These are phyloP conservation scores for Bryum argenteum DNA, from an alignment of 225 moss, liverwort and hornwort species.

Conservation along the genomic window DNA sequence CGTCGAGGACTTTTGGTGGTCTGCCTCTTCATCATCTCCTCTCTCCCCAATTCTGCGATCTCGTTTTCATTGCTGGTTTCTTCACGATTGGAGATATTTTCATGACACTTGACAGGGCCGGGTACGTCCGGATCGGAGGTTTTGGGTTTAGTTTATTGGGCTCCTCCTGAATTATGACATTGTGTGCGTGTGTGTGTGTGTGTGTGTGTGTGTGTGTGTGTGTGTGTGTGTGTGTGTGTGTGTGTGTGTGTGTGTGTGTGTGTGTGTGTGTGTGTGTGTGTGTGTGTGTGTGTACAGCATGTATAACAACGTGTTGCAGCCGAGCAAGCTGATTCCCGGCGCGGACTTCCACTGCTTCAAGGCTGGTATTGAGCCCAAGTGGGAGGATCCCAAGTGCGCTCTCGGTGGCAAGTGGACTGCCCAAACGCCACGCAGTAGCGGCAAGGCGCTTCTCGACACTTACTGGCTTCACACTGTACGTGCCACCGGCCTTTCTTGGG, in stretches of 20 bases:
- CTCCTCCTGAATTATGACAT: not conserved
- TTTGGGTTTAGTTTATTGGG: not conserved
- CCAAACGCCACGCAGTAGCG: conserved; percentile 47
- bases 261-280: not conserved
- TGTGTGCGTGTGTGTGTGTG: not conserved
- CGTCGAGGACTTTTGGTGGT: conserved; percentile 91
- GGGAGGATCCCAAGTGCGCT: conserved; percentile 83
- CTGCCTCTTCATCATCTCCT: not conserved
- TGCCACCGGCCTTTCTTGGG: conserved; percentile 22
- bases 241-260: no score
- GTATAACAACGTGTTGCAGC: conserved; percentile 86
- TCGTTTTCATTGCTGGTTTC: not conserved
- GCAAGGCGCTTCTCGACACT: conserved; percentile 68
- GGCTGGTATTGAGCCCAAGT: conserved; percentile 86
- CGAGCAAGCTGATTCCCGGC: conserved; percentile 66
- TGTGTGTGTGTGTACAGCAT: conserved; percentile 39
- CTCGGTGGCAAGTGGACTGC: conserved; percentile 90
- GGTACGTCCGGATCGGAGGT: not conserved
- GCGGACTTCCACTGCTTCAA: conserved; percentile 92
- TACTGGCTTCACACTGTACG: conserved; percentile 86
- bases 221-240: no score
- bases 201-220: no score
- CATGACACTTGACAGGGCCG: not conserved
- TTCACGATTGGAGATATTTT: not conserved
- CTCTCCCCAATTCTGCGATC: not conserved